Conservation (phyloP, 169 alveolate genomes). For the Eimeria acervulina region DNA sequence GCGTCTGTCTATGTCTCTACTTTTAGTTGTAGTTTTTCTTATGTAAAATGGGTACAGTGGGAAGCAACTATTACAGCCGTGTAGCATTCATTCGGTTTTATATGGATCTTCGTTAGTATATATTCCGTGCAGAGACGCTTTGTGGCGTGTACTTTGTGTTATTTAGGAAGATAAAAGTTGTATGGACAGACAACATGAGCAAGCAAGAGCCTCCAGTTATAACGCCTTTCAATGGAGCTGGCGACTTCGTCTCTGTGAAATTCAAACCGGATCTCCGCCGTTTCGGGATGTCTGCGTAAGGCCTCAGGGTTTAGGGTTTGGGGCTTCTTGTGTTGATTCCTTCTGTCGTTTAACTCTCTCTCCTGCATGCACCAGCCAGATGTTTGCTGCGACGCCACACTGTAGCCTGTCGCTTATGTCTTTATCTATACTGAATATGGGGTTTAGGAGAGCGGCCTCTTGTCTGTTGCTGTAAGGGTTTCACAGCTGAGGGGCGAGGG, state of each 20-base stretch:
- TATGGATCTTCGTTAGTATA: background rate
- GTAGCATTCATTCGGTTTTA: no score
- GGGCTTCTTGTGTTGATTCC: slow-evolving; percentile 91
- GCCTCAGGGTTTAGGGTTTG: background rate
- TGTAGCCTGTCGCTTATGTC: background rate
- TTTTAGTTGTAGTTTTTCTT: background rate
- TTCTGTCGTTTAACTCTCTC: slow-evolving; percentile 75
- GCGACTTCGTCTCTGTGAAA: slow-evolving; percentile 92
- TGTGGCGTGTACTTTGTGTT: background rate
- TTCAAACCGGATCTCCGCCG: slow-evolving; percentile 97
- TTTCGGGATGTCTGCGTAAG: slow-evolving; percentile 85
- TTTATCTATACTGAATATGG: background rate
- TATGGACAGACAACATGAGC: slow-evolving; percentile 86
- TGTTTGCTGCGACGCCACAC: background rate
- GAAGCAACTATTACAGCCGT: no score
- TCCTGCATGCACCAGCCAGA: background rate
- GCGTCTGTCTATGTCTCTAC: background rate
- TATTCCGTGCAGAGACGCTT: background rate
- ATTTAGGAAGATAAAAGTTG: slow-evolving; percentile 83
- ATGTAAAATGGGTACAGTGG: no score
- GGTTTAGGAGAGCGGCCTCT: background rate
- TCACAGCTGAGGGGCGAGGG: background rate
- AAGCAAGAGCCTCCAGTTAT: slow-evolving; percentile 84
- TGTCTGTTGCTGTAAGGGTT: background rate
- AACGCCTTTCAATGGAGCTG: slow-evolving; percentile 77